Percentiles rank a stretch among this genome's conserved stretches.
These are phyloP conservation scores for Periconia macrospinosa DNA, from an alignment of 2,329 filamentous ascomycete species.

Conservation along the genomic window DNA sequence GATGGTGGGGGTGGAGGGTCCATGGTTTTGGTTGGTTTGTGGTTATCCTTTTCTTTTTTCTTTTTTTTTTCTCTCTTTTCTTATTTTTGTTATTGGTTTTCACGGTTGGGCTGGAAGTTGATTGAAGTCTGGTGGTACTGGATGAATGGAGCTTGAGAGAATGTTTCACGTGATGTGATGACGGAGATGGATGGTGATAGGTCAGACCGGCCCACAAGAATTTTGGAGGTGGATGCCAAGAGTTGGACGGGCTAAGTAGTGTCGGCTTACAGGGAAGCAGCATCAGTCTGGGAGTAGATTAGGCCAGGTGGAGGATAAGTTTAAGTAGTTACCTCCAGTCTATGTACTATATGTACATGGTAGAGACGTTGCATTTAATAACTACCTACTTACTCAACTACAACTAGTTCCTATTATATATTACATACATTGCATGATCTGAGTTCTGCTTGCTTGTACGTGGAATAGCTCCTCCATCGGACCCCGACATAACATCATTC, in stretches of 20 bases:
- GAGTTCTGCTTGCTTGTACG: too few relatives aligned
- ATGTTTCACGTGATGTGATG: too few relatives aligned
- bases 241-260: background rate
- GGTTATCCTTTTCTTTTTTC: background rate
- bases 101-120: background rate
- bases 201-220: too few relatives aligned
- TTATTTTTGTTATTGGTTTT: background rate
- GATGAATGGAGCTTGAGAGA: too few relatives aligned
- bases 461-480: too few relatives aligned
- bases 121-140: background rate
- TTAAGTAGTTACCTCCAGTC: background rate
- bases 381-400: too few relatives aligned
- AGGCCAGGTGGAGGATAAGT: background rate
- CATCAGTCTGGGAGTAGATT: background rate
- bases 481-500: too few relatives aligned
- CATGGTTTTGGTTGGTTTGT: conserved; percentile 56
- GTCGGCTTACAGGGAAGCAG: background rate
- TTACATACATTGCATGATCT: too few relatives aligned
- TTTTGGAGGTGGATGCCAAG: background rate
- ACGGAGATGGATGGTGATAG: too few relatives aligned
- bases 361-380: too few relatives aligned
- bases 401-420: too few relatives aligned
- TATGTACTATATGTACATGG: background rate
- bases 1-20: conserved; percentile 60
- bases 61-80: background rate